A percentile compares a stretch with the other conserved stretches of the same genome.
Evolutionary conservation across 2,329 filamentous ascomycete species (phyloP).

Genomic region (Fusarium sp.): DNA sequence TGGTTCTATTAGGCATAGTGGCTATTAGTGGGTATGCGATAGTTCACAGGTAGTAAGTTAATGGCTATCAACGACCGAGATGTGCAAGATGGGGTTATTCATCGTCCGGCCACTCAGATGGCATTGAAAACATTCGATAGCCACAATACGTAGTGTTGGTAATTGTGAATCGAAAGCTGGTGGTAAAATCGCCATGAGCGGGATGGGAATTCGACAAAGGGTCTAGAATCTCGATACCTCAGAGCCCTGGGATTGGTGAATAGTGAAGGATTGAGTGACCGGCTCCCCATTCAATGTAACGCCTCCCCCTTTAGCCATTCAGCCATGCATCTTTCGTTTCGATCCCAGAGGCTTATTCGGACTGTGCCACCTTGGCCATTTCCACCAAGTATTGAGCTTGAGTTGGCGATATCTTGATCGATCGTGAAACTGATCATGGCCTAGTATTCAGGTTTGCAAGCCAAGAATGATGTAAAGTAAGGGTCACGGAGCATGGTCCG

Average conservation of each 20-base stretch:
- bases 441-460: not conserved
- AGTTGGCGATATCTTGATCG: not conserved
- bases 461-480: not conserved
- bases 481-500: not conserved
- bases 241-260: constrained; percentile 14
- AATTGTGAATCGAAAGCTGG: constrained; percentile 7
- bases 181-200: constrained; percentile 26
- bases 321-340: constrained; percentile 13
- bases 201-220: constrained; percentile 37
- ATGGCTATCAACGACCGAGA: not conserved
- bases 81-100: constrained; percentile 3
- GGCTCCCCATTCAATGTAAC: constrained; percentile 21
- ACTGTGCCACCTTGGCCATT: constrained; percentile 10
- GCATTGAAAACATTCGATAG: not conserved
- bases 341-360: constrained; percentile 10
- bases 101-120: not conserved
- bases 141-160: constrained; percentile 4
- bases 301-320: constrained; percentile 5
- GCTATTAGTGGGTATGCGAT: not conserved
- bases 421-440: not conserved
- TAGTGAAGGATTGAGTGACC: constrained; percentile 5
- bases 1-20: not conserved
- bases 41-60: not conserved
- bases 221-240: constrained; percentile 39
- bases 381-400: not conserved